Conservation (phyloP, 2,329 filamentous ascomycete genomes). For the Fusarium robinianum region DNA sequence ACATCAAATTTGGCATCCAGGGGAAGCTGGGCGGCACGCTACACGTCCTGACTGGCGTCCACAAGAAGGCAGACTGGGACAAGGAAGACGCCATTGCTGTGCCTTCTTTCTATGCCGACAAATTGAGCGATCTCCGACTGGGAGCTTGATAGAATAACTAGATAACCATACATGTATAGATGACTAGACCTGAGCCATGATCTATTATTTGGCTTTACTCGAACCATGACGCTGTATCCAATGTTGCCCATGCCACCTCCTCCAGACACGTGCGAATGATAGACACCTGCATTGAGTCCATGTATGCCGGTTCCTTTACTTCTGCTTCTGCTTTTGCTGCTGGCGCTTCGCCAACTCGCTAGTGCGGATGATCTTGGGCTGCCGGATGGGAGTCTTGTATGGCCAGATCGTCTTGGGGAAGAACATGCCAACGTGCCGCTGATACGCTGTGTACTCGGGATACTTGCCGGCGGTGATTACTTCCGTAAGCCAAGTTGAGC, state of each 20-base stretch:
- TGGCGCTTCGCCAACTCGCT: slow-evolving; percentile 55
- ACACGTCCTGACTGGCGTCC: slow-evolving; percentile 88
- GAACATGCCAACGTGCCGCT: slow-evolving; percentile 81
- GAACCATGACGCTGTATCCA: neutral
- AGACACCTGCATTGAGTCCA: too few relatives aligned
- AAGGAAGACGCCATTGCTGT: slow-evolving; percentile 69
- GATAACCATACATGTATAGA: slow-evolving; percentile 29
- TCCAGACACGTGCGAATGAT: too few relatives aligned
- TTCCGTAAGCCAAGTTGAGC: slow-evolving; percentile 87
- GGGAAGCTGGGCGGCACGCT: slow-evolving; percentile 89
- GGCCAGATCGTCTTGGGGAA: slow-evolving; percentile 62
- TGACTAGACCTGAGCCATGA: slow-evolving; percentile 5
- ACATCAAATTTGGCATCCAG: slow-evolving; percentile 94
- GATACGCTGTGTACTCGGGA: slow-evolving; percentile 83
- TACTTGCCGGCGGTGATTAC: slow-evolving; percentile 81
- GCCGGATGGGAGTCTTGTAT: slow-evolving; percentile 47
- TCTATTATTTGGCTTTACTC: neutral
- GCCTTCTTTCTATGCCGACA: slow-evolving; percentile 83
- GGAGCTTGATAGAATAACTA: slow-evolving; percentile 28
- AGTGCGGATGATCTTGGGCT: slow-evolving; percentile 54
- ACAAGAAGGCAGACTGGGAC: slow-evolving; percentile 81
- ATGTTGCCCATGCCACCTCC: neutral
- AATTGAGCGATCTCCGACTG: slow-evolving; percentile 71
- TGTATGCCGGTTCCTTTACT: too few relatives aligned
- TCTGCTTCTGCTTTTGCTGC: slow-evolving; percentile 46